Conservation (phyloP, 2,329 filamentous ascomycete genomes). For the Lecanicillium sp. region DNA sequence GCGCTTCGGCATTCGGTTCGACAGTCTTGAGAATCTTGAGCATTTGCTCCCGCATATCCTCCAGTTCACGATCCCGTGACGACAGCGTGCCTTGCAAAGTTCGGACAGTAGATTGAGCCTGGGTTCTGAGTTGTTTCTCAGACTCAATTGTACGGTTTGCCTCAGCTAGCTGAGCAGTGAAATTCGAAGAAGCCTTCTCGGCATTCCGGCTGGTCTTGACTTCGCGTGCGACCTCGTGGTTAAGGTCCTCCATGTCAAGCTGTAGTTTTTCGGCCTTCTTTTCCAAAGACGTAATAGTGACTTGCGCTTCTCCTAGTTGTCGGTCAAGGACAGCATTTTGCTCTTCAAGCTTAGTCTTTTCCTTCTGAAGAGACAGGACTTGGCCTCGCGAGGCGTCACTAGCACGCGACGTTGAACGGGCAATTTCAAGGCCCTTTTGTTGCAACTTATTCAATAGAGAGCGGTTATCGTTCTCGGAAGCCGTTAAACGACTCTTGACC, state of each 20-base stretch:
- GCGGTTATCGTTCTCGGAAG: slow-evolving; percentile 94
- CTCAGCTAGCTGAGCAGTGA: slow-evolving; percentile 78
- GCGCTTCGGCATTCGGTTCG: slow-evolving; percentile 62
- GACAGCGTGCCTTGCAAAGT: slow-evolving; percentile 75
- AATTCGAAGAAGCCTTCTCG: slow-evolving; percentile 76
- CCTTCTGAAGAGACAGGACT: slow-evolving; percentile 66
- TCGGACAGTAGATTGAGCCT: slow-evolving; percentile 78
- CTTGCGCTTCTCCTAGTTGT: slow-evolving; percentile 77
- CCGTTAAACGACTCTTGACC: slow-evolving; percentile 77
- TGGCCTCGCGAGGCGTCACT: slow-evolving; percentile 76
- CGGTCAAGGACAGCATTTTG: slow-evolving; percentile 72
- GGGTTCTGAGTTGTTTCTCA: slow-evolving; percentile 74
- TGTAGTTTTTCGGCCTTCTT: slow-evolving; percentile 93
- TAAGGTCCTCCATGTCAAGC: slow-evolving; percentile 81
- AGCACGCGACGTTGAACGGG: slow-evolving; percentile 76
- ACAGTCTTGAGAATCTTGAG: slow-evolving; percentile 79
- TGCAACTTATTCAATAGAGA: slow-evolving; percentile 94
- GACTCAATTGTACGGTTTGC: slow-evolving; percentile 84
- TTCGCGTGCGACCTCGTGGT: slow-evolving; percentile 83
- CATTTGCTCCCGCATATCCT: slow-evolving; percentile 71
- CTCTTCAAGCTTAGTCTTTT: slow-evolving; percentile 77
- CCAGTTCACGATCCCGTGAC: slow-evolving; percentile 69
- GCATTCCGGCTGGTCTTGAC: slow-evolving; percentile 84
- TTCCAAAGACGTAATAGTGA: slow-evolving; percentile 74
- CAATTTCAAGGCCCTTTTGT: slow-evolving; percentile 94